These are phyloP conservation scores for Mycosphaerella arachidis DNA, from an alignment of 2,329 filamentous ascomycete genomes.

Conservation along the genomic window DNA sequence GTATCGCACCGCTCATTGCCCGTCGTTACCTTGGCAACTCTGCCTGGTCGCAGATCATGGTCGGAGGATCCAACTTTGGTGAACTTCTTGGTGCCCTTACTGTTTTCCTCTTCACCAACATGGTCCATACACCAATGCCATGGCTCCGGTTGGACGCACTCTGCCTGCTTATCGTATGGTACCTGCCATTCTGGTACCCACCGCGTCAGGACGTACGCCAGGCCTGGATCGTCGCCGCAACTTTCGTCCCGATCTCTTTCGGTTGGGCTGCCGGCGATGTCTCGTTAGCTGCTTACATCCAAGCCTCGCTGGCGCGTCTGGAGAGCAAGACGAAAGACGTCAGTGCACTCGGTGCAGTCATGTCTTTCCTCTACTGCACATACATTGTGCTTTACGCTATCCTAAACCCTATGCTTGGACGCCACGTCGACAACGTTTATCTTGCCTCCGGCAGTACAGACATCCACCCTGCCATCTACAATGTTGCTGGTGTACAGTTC, in stretches of 20 bases:
- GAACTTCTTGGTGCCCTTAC: constrained; percentile 4
- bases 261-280: constrained; percentile 9
- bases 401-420: constrained; percentile 1
- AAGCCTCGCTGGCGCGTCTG: constrained; percentile 6
- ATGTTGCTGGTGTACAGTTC: constrained; percentile 8
- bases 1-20: constrained; percentile 6
- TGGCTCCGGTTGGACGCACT: constrained; percentile 6
- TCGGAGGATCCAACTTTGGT: constrained; percentile 8
- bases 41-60: constrained; percentile 9
- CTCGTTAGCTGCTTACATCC: constrained; percentile 8
- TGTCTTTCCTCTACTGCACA: constrained; percentile 10
- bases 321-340: constrained; percentile 9
- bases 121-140: constrained; percentile 10
- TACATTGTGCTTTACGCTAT: constrained; percentile 9
- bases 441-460: not conserved
- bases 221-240: constrained; percentile 9
- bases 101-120: constrained; percentile 8
- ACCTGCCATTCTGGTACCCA: constrained; percentile 8
- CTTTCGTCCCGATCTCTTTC: constrained; percentile 8
- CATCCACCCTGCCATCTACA: constrained; percentile 7
- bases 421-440: constrained; percentile 6
- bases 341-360: constrained; percentile 8
- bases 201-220: constrained; percentile 2
- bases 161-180: constrained; percentile 6
- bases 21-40: constrained; percentile 7